A percentile compares a stretch with the other conserved stretches of the same genome.
Evolutionary conservation across 1,284 basidiomycete genomes (phyloP).

Genomic region (Irpex rosettiformis): DNA sequence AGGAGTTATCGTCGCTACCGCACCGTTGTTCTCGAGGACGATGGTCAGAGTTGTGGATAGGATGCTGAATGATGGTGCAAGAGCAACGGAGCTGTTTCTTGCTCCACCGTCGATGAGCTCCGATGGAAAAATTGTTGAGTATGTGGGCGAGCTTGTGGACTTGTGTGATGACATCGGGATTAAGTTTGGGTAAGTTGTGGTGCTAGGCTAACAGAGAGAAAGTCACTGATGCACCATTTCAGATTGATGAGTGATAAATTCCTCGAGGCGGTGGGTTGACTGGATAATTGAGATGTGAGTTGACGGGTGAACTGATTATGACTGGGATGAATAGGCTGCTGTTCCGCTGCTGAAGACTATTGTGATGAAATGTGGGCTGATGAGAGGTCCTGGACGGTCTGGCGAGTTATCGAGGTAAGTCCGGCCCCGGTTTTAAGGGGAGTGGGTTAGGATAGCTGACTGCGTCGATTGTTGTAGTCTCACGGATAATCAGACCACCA

Average conservation of each 20-base stretch:
- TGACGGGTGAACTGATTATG: background rate
- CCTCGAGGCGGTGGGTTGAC: constrained; percentile 5
- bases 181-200: constrained; percentile 4
- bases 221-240: background rate
- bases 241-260: constrained; percentile 9
- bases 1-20: constrained; percentile 10
- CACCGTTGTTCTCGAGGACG: constrained; percentile 8
- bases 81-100: background rate
- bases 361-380: background rate
- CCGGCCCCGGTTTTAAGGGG: background rate
- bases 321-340: constrained; percentile 2
- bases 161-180: constrained; percentile 3
- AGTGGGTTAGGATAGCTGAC: background rate
- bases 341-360: constrained; percentile 7
- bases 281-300: too few relatives aligned
- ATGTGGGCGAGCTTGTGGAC: background rate
- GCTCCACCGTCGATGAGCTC: background rate
- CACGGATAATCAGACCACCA: background rate
- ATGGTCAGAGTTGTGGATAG: constrained; percentile 3
- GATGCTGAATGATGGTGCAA: background rate
- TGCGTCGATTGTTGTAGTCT: too few relatives aligned
- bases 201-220: background rate
- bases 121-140: background rate
- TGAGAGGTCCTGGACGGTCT: constrained; percentile 7
- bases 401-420: constrained; percentile 10